Conservation (phyloP, 139 green algal genomes). For the Haematococcus sp. region DNA sequence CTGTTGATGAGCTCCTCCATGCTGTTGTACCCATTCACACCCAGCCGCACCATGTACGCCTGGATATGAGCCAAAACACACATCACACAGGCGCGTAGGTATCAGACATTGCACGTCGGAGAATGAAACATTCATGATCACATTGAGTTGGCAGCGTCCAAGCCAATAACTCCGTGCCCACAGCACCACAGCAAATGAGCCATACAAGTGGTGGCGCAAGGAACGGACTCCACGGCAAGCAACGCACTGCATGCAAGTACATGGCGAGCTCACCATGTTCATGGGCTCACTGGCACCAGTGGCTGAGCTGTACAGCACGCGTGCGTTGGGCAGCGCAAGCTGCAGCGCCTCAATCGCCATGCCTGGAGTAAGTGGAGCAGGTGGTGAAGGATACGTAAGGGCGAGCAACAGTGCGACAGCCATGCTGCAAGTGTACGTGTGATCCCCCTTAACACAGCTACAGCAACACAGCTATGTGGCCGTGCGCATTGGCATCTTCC, state of each 20-base stretch:
- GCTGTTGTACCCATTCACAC: slow-evolving; percentile 26
- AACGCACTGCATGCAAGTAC: slow-evolving; percentile 62
- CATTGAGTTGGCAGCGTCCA: no score
- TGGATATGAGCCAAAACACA: slow-evolving; percentile 12
- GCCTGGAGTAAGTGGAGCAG: slow-evolving; percentile 39
- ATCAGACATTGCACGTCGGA: no score
- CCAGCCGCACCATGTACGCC: slow-evolving; percentile 75
- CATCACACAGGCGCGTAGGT: no score
- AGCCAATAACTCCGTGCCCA: no score
- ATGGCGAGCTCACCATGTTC: slow-evolving; percentile 69
- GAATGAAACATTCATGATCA: no score
- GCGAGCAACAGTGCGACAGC: background rate
- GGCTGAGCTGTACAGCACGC: slow-evolving; percentile 80
- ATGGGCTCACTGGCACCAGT: slow-evolving; percentile 82
- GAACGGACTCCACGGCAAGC: no score
- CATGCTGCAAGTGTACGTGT: no score
- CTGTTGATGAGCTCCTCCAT: slow-evolving; percentile 26
- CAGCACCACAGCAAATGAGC: no score
- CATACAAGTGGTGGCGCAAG: no score
- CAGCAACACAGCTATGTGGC: no score
- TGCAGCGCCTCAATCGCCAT: slow-evolving; percentile 73
- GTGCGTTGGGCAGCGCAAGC: slow-evolving; percentile 72
- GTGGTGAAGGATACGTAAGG: background rate
- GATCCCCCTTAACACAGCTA: no score
- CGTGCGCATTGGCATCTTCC: no score